These are phyloP conservation scores for Allomyces macrogynus DNA, from an alignment of 192 early-diverging fungal species.

Conservation along the genomic window DNA sequence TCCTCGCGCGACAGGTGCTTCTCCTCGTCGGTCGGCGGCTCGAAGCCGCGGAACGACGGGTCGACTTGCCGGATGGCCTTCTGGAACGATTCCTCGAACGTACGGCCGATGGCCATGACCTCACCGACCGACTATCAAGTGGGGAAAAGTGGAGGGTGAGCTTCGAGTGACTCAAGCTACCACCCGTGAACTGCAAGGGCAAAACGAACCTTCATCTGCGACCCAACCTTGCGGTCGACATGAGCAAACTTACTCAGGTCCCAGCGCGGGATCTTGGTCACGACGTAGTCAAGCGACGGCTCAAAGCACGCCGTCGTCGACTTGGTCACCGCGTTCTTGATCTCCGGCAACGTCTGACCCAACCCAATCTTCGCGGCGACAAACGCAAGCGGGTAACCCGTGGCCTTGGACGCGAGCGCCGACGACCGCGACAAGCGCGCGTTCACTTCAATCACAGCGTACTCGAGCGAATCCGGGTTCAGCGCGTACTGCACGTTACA, in stretches of 20 bases:
- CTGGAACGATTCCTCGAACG: slow-evolving; percentile 88
- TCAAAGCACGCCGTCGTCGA: slow-evolving; percentile 93
- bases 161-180: too few species aligned
- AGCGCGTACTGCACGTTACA: slow-evolving; percentile 97
- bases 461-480: slow-evolving; percentile 70
- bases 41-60: slow-evolving; percentile 77
- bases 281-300: slow-evolving; percentile 84
- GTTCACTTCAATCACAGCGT: slow-evolving; percentile 92
- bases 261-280: slow-evolving; percentile 96
- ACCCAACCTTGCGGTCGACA: slow-evolving; percentile 65
- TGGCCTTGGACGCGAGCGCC: slow-evolving; percentile 93
- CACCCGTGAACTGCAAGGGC: too few species aligned
- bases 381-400: slow-evolving; percentile 92
- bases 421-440: slow-evolving; percentile 70
- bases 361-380: slow-evolving; percentile 93
- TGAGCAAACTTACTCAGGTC: slow-evolving; percentile 86
- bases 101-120: slow-evolving; percentile 95
- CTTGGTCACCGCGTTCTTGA: slow-evolving; percentile 79
- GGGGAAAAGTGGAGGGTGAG: too few species aligned
- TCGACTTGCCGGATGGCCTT: slow-evolving; percentile 89
- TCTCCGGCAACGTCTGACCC: slow-evolving; percentile 61
- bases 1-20: slow-evolving; percentile 22
- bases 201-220: slow-evolving; percentile 50
- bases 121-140: slow-evolving; percentile 57
- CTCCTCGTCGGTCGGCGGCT: slow-evolving; percentile 21